Base-by-base conservation (phyloP, 805 yeast genomes). In the Kodamaea hsintzibuensis region DNA sequence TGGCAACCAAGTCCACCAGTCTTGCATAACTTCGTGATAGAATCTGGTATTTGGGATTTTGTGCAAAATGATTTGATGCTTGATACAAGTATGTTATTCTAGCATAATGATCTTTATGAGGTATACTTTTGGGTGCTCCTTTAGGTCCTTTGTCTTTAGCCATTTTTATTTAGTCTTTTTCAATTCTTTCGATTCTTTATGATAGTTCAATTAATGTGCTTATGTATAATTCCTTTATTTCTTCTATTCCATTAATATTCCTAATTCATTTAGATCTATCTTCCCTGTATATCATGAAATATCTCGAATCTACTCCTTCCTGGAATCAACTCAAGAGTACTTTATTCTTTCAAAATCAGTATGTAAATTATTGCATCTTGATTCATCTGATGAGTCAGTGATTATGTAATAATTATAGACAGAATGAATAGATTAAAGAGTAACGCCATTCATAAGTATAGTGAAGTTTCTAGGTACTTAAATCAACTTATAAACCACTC, bases 41-140 rank as follows among this genome's bases (percentile, higher is more conserved):
- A 0, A 76, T 69, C 22, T 68, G 72, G 56, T 69, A 60, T 46
- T 63, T 64, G 1, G 61, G 59, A 53, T 63, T 55, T 51, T 61
- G 54, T 40, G 81, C 65, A 52, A 80, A 60, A 54, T 68, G 67
- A 33, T 66, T 62, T 1, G 89, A 79, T 2, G 82, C 74, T 63
- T 85, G 89, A 61, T 81, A 82, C 30, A 87, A 69, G 58, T 78
- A 86, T 13, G 86, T 81, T 9, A 85, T 68, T 35, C 92, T 67
- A 27, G 82, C 79, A 62, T 79, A 82, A 54, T 83, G 85, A 54
- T 87, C 91, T 55, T 74, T 77, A 57, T 82, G 81, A 0, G 82
- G 79, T 6, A 79, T 68, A 2, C 64, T 56, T 47, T 67, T 74
- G 1, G 86, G 83, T 3, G 59, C 57, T 39, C 55, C 55, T 17